A percentile compares a stretch with the other conserved stretches of the same genome.
These are phyloP conservation scores for Logfia minima DNA, from an alignment of 129 eudicot genomes.

Conservation along the genomic window DNA sequence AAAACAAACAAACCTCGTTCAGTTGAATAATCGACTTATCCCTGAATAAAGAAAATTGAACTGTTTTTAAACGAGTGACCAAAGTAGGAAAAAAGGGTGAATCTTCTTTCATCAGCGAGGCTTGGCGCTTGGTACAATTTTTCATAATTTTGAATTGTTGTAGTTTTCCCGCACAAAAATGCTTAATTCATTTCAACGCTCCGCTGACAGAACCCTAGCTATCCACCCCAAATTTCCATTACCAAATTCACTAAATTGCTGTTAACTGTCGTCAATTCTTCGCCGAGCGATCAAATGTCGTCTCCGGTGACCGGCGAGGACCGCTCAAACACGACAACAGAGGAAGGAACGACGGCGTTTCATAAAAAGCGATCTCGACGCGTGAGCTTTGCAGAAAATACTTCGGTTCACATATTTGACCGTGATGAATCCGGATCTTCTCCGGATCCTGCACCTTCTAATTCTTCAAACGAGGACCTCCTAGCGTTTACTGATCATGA, in stretches of 20 bases:
- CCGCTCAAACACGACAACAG: constrained; percentile 45
- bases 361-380: constrained; percentile 69
- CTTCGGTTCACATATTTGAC: constrained; percentile 71
- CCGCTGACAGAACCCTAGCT: constrained; percentile 18
- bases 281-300: constrained; percentile 22
- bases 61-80: too few species aligned
- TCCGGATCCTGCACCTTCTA: constrained; percentile 26
- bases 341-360: constrained; percentile 45
- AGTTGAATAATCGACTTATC: too few species aligned
- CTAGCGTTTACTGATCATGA: constrained; percentile 41
- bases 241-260: constrained; percentile 8
- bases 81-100: too few species aligned
- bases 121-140: not conserved
- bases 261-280: not conserved
- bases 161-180: constrained; percentile 30
- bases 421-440: constrained; percentile 69
- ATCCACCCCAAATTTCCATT: not conserved
- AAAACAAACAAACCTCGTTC: too few species aligned
- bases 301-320: constrained; percentile 30
- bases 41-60: too few species aligned
- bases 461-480: constrained; percentile 12
- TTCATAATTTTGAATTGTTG: not conserved
- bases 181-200: not conserved
- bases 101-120: not conserved
- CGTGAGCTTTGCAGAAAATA: constrained; percentile 96